Evolutionary conservation across 345 rosid species (phyloP), one percentile per base, ranked within the genome.

Genomic region (Eucalyptus melliodora): DNA sequence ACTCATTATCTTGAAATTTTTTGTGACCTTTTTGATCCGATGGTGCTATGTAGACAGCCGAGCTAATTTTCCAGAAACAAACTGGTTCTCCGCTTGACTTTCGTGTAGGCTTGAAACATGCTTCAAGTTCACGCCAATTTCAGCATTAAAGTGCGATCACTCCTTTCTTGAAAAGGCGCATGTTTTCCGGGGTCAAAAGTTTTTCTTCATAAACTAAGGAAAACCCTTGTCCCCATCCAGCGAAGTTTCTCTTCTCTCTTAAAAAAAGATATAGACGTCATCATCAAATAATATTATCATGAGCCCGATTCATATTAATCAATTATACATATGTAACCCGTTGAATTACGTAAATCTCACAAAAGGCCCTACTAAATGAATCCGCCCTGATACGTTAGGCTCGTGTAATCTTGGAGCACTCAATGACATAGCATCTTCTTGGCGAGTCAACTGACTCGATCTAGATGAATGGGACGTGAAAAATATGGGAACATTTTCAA

Each of bases 231-330:
- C 27, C 45, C 16, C 1, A 26, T 72, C 45, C 0, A 37, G 45
- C 82, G 4, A 37, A 72, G 45, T 37, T 19, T 40, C 83, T 37
- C 45, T 34, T 72, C 45, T 21, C 8, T 24, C 27, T 24, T 24
- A 1, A 40, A 19, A 10, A 11, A 11, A 34, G 3, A 19, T 11
- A 34, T 19, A 3, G 4, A 3, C 2, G 10, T 11, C 45, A 6
- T 34, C 42, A 8, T 31, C 0, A 37, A 3, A 69, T 40, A 7
- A 34, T 69, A 11, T 4, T 72, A 21, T 17, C 7, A 2, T 9
- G 40, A 16, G 1, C 17, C 2, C 2, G 0, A 67, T 67, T 16
- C 11, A n/a, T 67, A 16, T 67, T 16, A 9, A 7, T 2, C 11
- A 40, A 31, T 69, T 16, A 16, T 37, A 16, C 5, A 3, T 3